Conservation (phyloP, 495 filamentous ascomycete species). For the Viridothelium virens region DNA sequence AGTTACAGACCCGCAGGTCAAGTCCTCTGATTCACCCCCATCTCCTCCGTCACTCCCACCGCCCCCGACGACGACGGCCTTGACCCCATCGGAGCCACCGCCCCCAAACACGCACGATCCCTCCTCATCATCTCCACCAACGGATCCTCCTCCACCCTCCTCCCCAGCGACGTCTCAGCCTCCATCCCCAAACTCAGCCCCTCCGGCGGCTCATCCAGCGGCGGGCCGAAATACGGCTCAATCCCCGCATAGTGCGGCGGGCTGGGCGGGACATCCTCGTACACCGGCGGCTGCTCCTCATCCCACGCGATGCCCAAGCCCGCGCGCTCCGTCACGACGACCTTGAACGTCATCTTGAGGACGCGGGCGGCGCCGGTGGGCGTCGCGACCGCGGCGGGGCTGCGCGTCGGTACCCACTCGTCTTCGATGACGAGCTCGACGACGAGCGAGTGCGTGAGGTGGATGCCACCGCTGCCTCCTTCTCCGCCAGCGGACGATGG, state of each 20-base stretch:
- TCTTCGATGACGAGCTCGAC: slow-evolving; percentile 92
- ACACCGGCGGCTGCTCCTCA: slow-evolving; percentile 88
- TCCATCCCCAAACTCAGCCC: background rate
- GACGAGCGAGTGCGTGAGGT: slow-evolving; percentile 74
- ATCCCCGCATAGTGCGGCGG: slow-evolving; percentile 62
- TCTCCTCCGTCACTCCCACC: too few species aligned
- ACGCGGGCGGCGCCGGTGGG: slow-evolving; percentile 89
- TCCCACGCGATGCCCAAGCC: slow-evolving; percentile 96
- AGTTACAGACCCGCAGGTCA: too few species aligned
- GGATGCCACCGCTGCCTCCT: slow-evolving; percentile 50
- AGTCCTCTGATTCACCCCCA: too few species aligned
- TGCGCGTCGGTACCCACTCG: slow-evolving; percentile 70
- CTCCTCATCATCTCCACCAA: too few species aligned
- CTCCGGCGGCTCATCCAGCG: background rate
- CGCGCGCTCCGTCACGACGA: slow-evolving; percentile 69
- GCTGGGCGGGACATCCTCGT: slow-evolving; percentile 84
- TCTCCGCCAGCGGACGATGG: too few species aligned
- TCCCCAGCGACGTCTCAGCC: background rate
- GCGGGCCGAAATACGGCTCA: slow-evolving; percentile 9
- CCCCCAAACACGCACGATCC: too few species aligned
- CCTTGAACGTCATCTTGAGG: slow-evolving; percentile 82
- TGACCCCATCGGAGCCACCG: too few species aligned
- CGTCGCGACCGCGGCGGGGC: slow-evolving; percentile 48
- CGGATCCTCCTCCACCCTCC: too few species aligned
- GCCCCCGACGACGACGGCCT: too few species aligned